Evolutionary conservation across 495 filamentous ascomycete genomes (phyloP).

Genomic region (Corynascus novoguineensis): DNA sequence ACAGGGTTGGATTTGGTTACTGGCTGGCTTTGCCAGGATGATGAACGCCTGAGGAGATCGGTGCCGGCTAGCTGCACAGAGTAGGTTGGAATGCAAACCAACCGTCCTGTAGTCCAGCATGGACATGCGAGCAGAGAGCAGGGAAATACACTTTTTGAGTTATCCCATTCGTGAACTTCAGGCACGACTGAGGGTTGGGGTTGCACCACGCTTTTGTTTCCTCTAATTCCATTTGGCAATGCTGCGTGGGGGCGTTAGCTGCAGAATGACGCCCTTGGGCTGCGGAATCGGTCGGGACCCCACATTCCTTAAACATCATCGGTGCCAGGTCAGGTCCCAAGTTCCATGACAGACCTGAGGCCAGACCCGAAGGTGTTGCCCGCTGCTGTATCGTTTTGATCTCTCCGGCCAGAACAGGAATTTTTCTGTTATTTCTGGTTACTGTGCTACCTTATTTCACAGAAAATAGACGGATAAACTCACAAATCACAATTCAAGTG

Average conservation of each 20-base stretch:
- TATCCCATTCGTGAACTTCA: not conserved
- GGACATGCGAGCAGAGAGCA: not conserved
- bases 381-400: not conserved
- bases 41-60: conserved; percentile 3
- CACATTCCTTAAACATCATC: conserved; percentile 13
- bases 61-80: not conserved
- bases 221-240: not conserved
- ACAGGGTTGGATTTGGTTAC: not conserved
- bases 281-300: conserved; percentile 4
- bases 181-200: conserved; percentile 16
- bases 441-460: not conserved
- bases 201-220: not conserved
- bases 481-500: not conserved
- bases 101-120: not conserved
- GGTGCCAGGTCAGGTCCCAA: conserved; percentile 12
- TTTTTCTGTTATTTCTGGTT: not conserved
- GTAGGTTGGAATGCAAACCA: not conserved
- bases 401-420: not conserved
- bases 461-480: not conserved
- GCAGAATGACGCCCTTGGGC: conserved; percentile 13
- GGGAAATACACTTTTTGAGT: not conserved
- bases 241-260: not conserved
- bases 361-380: conserved; percentile 1
- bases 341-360: not conserved
- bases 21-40: not conserved